These are phyloP conservation scores for Barbatosphaeria neglecta DNA, from an alignment of 495 filamentous ascomycete species.

Conservation along the genomic window DNA sequence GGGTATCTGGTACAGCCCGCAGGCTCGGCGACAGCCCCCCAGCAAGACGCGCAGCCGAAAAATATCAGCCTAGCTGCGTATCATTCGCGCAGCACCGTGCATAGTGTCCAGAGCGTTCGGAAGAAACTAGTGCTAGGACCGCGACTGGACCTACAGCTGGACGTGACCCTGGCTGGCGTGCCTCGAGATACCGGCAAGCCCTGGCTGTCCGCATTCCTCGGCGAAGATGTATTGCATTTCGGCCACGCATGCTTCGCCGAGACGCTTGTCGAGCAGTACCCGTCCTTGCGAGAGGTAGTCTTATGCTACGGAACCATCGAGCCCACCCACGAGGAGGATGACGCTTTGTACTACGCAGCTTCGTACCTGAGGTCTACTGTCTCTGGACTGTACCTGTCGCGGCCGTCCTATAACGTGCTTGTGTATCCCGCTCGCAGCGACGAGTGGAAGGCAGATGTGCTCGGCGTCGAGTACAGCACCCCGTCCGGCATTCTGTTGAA, in stretches of 20 bases:
- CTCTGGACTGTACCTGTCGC: constrained; percentile 19
- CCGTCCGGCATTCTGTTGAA: constrained; percentile 14
- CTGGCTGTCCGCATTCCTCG: constrained; percentile 25
- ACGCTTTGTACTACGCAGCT: constrained; percentile 16
- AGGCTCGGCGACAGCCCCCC: not conserved
- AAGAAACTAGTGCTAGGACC: constrained; percentile 19
- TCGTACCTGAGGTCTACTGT: constrained; percentile 16
- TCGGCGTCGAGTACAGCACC: constrained; percentile 8
- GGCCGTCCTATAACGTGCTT: constrained; percentile 22
- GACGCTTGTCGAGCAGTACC: constrained; percentile 7
- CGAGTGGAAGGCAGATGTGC: constrained; percentile 18
- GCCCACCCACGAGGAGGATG: constrained; percentile 9
- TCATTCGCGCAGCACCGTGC: constrained; percentile 8
- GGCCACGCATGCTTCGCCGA: constrained; percentile 16
- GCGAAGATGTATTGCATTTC: constrained; percentile 18
- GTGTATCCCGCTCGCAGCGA: constrained; percentile 28
- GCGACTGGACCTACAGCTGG: constrained; percentile 3
- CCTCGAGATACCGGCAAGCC: constrained; percentile 9
- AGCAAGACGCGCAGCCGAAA: not conserved
- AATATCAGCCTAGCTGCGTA: constrained; percentile 11
- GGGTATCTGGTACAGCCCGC: not conserved
- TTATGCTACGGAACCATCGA: constrained; percentile 10
- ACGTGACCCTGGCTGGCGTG: constrained; percentile 21
- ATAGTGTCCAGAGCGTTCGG: constrained; percentile 8
- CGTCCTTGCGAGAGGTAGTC: not conserved